Evolutionary conservation across 2,329 filamentous ascomycete genomes (phyloP), one percentile per base, ranked within the genome.

Genomic region (Penicillium paneum): DNA sequence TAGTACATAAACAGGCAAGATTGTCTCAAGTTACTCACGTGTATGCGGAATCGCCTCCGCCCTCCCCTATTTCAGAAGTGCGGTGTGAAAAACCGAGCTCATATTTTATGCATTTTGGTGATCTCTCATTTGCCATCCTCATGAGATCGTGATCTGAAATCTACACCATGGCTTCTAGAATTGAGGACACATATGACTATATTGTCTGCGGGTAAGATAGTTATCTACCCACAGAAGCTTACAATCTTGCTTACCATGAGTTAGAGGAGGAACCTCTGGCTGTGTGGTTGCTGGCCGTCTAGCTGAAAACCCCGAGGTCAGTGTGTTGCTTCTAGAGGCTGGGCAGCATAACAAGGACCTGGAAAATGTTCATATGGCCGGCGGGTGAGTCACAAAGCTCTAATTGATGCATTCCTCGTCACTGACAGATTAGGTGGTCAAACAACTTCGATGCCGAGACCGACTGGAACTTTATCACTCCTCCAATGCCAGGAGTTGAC

Each of bases 231-330:
- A 4, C 3, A 13, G 3, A 3, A 31, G 11, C 15, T 21, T 15
- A 19, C 4, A 10, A 17, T 15, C 8, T 42, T 43, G 39, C 41
- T 58, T 13, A 62, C 26, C 2, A 21, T 19, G 5, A 12, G 3
- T 8, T 28, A 76, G 78, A 49, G 78, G 76, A 35, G 78, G 78
- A 7, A 80, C 78, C 7, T 70, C 78, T 5, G 78, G 78, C 19
- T 79, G 77, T 59, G 78, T 80, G 1, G 73, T 80, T 32, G 78
- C 78, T 21, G 75, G 71, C 12, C 76, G 78, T 13, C 69, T 80
- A 2, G 76, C 77, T 0, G 77, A 79, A 60, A 74, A 78, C 32
- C 66, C 67, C 3, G 67, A 75, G 49, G 64, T 73, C 5, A 72
- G 62, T 5, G 66, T 80, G 17, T 70, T 79, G 11, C 64, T 80